Percentiles rank a stretch among this genome's conserved stretches.
Conservation (phyloP, 495 filamentous ascomycete genomes). For the Lindgomyces ingoldianus region DNA sequence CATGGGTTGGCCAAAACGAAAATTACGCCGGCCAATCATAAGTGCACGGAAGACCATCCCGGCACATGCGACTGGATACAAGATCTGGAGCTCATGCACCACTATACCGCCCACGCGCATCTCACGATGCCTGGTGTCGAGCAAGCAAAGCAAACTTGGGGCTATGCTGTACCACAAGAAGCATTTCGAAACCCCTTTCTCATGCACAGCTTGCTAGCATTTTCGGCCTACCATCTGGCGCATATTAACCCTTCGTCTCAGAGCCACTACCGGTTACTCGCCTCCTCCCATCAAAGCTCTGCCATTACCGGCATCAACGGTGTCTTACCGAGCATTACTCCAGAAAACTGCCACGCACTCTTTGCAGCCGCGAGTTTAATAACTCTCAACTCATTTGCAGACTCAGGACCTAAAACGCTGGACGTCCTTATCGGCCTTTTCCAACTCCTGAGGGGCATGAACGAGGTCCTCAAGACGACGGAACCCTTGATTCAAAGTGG, state of each 20-base stretch:
- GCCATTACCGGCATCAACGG: not conserved
- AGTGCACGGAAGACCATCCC: too few relatives aligned
- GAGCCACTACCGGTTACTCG: not conserved
- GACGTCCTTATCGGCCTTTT: slow-evolving; percentile 10
- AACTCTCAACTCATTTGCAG: slow-evolving; percentile 8
- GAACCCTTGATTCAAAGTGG: not conserved
- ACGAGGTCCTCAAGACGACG: not conserved
- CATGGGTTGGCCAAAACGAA: too few relatives aligned
- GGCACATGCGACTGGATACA: slow-evolving; percentile 9
- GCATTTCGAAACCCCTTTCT: slow-evolving; percentile 8
- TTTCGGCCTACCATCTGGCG: slow-evolving; percentile 7
- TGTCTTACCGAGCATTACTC: not conserved
- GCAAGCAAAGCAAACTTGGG: slow-evolving; percentile 5
- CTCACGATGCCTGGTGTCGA: slow-evolving; percentile 3
- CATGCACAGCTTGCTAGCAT: slow-evolving; percentile 14
- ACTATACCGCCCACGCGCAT: slow-evolving; percentile 11
- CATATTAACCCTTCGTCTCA: not conserved
- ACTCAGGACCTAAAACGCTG: not conserved
- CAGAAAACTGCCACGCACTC: slow-evolving; percentile 1
- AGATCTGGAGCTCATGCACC: slow-evolving; percentile 17
- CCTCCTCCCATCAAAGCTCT: slow-evolving; percentile 5
- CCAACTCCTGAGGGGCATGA: not conserved
- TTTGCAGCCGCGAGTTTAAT: slow-evolving; percentile 9
- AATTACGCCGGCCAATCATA: too few relatives aligned
- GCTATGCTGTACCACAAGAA: slow-evolving; percentile 16